Conservation (phyloP, 164 flowering plant genomes). For the Malania oleifera region DNA sequence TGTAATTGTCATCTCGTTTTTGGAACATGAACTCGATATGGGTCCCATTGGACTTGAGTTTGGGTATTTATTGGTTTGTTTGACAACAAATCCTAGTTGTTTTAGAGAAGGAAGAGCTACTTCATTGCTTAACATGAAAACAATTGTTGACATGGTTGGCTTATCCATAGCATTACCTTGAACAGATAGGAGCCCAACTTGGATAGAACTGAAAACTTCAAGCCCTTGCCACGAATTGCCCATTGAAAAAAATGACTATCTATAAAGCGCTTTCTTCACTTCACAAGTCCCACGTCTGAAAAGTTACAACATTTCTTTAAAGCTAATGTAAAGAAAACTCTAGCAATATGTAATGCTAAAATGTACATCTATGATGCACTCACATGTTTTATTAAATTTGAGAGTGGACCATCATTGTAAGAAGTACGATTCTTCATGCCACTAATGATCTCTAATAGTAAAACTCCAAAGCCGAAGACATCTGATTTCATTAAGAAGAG, state of each 20-base stretch:
- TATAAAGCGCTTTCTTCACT: slow-evolving; percentile 24
- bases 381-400: no score
- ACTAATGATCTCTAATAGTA: no score
- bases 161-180: slow-evolving; percentile 37
- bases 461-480: no score
- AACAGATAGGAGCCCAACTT: slow-evolving; percentile 42
- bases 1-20: slow-evolving; percentile 26
- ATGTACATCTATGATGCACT: no score
- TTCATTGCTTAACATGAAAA: slow-evolving; percentile 26
- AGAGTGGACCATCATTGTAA: no score
- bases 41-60: no score
- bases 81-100: slow-evolving; percentile 28
- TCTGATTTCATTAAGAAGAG: no score
- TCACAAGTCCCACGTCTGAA: no score
- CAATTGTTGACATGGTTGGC: slow-evolving; percentile 35
- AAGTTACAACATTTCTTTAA: no score
- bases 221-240: slow-evolving; percentile 7
- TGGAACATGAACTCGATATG: slow-evolving; percentile 15
- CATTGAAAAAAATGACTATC: slow-evolving; percentile 23
- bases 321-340: no score
- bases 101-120: slow-evolving; percentile 23
- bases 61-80: slow-evolving; percentile 4
- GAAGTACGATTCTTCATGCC: no score
- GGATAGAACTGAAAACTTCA: slow-evolving; percentile 35
- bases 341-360: no score